phyloP scores from a whole-genome alignment of 2,329 filamentous ascomycete genomes.

The Epichloe bromicola region DNA sequence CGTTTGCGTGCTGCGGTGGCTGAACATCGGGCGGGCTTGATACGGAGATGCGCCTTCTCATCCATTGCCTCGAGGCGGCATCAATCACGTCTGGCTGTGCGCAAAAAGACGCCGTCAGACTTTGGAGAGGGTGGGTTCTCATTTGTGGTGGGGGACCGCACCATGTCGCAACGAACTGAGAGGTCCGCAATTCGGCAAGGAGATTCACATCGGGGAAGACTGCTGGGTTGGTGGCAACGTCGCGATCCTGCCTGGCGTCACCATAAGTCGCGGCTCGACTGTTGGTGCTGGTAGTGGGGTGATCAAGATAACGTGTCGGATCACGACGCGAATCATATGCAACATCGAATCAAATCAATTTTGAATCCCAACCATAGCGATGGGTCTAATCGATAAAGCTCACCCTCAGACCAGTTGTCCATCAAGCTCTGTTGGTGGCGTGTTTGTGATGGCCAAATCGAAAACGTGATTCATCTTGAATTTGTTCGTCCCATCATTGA shows the following conservation, averaged over 20 bases:
- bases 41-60: too few relatives aligned
- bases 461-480: too few relatives aligned
- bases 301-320: too few relatives aligned
- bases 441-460: too few relatives aligned
- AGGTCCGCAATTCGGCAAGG: slow-evolving; percentile 62
- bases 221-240: slow-evolving; percentile 68
- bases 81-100: too few relatives aligned
- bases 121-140: slow-evolving; percentile 6
- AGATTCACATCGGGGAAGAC: slow-evolving; percentile 67
- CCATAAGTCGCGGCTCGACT: slow-evolving; percentile 47
- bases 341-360: neutral
- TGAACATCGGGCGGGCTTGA: too few relatives aligned
- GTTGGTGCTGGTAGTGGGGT: too few relatives aligned
- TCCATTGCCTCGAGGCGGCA: too few relatives aligned
- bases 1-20: too few relatives aligned
- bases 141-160: slow-evolving; percentile 26
- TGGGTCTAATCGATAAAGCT: slow-evolving; percentile 1
- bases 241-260: slow-evolving; percentile 62
- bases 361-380: neutral
- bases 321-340: slow-evolving; percentile 7
- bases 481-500: too few relatives aligned
- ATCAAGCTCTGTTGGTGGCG: too few relatives aligned
- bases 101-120: neutral
- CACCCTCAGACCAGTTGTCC: neutral
- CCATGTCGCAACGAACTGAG: slow-evolving; percentile 41